Conservation (phyloP, 1,139 yeast species). For the Yamadazyma jaroonii region DNA sequence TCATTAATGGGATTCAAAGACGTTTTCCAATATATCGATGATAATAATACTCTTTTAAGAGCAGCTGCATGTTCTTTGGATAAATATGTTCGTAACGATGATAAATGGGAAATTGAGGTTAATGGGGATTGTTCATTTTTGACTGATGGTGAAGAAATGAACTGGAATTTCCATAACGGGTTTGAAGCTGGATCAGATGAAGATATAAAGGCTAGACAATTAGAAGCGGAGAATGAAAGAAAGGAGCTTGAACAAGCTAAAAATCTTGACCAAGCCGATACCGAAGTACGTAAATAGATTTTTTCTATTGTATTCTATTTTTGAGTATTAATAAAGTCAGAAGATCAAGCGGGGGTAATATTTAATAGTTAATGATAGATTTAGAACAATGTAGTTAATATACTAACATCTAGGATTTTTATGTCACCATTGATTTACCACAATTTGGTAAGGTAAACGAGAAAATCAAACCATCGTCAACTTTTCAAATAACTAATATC, state of each 20-base stretch:
- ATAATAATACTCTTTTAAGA: constrained; percentile 32
- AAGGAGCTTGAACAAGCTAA: constrained; percentile 11
- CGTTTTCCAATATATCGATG: constrained; percentile 49
- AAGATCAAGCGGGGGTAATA: no score
- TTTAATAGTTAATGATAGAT: no score
- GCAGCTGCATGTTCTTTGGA: constrained; percentile 50
- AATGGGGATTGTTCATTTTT: constrained; percentile 72
- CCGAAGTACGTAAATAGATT: constrained; percentile 33
- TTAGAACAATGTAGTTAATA: background rate
- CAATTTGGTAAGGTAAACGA: constrained; percentile 23
- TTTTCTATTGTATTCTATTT: background rate
- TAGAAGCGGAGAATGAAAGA: constrained; percentile 18
- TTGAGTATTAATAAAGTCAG: background rate
- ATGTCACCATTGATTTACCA: constrained; percentile 43
- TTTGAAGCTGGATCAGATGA: constrained; percentile 80
- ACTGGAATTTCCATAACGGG: constrained; percentile 72
- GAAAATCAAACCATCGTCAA: constrained; percentile 39
- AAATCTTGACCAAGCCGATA: constrained; percentile 21
- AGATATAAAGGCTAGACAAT: constrained; percentile 54
- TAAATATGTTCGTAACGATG: constrained; percentile 22
- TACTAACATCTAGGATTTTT: constrained; percentile 36
- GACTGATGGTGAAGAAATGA: constrained; percentile 82
- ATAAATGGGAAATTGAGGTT: constrained; percentile 53
- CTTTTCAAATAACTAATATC: constrained; percentile 39
- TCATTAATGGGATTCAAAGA: constrained; percentile 50